phyloP scores from a whole-genome alignment of 2,329 filamentous ascomycete species.

The Colletotrichum theobromicola region DNA sequence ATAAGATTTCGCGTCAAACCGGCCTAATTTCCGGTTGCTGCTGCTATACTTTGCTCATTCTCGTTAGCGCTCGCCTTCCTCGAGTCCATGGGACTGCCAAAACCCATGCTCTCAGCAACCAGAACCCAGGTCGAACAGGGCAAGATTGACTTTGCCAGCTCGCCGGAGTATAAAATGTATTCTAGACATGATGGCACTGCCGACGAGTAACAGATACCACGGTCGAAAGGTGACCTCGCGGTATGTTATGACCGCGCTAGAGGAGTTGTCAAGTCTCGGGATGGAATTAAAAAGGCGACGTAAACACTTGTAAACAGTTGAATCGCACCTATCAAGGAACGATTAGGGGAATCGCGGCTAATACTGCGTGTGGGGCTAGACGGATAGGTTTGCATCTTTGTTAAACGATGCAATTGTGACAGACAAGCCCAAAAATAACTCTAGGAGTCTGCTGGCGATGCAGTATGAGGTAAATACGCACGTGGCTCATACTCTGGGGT shows the following conservation, averaged over 20 bases:
- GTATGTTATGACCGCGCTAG: not conserved
- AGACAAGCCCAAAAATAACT: not conserved
- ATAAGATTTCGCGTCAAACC: not conserved
- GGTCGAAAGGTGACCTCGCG: not conserved
- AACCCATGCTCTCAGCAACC: slow-evolving; percentile 62
- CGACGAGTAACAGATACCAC: slow-evolving; percentile 25
- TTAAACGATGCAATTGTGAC: not conserved
- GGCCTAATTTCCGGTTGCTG: not conserved
- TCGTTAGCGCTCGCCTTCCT: slow-evolving; percentile 61
- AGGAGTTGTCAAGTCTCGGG: not conserved
- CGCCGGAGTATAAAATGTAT: slow-evolving; percentile 67
- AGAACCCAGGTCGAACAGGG: slow-evolving; percentile 66
- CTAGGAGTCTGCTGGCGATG: not conserved
- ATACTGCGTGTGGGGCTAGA: not conserved
- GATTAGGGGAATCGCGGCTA: not conserved
- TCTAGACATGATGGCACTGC: slow-evolving; percentile 61
- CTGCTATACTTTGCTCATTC: not conserved
- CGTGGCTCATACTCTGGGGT: too few species aligned
- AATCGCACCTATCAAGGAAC: not conserved
- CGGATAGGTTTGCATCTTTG: not conserved
- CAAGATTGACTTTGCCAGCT: slow-evolving; percentile 62
- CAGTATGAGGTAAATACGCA: too few species aligned
- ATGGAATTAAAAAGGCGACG: not conserved
- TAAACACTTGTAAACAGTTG: not conserved
- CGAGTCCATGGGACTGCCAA: slow-evolving; percentile 70